Percentiles rank a stretch among this genome's conserved stretches.
These are phyloP conservation scores for Hanseniaspora vineae DNA, from an alignment of 805 yeast species.

Conservation along the genomic window DNA sequence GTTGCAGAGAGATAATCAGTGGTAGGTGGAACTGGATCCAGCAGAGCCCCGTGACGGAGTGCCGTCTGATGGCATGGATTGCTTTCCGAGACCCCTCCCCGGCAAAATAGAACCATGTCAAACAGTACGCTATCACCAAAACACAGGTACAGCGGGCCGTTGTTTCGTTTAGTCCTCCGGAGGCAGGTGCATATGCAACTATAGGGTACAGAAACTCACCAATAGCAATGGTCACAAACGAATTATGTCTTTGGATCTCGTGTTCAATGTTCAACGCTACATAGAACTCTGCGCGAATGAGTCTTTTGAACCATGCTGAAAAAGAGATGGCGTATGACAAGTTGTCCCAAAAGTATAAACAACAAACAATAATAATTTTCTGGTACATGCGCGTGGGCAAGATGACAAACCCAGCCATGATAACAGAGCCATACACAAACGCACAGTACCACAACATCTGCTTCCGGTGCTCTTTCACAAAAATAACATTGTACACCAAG, in stretches of 20 bases:
- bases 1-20: too few species aligned
- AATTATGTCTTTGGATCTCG: constrained; percentile 34
- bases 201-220: constrained; percentile 49
- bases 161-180: constrained; percentile 28
- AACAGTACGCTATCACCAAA: not conserved
- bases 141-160: not conserved
- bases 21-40: too few species aligned
- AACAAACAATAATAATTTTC: not conserved
- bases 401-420: not conserved
- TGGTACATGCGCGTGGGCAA: not conserved
- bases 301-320: not conserved
- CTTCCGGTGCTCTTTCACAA: constrained; percentile 26
- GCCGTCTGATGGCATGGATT: too few species aligned
- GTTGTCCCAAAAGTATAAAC: not conserved
- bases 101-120: not conserved
- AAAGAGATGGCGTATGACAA: not conserved
- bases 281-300: constrained; percentile 27
- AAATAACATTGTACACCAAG: constrained; percentile 30
- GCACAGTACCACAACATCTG: constrained; percentile 18
- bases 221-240: constrained; percentile 49
- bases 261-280: constrained; percentile 57
- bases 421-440: not conserved
- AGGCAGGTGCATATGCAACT: constrained; percentile 37
- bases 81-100: too few species aligned
- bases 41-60: too few species aligned